Percentiles rank a stretch among this genome's conserved stretches.
phyloP scores from a whole-genome alignment of 2,329 filamentous ascomycete genomes.

The Hymenoscyphus infarciens region DNA sequence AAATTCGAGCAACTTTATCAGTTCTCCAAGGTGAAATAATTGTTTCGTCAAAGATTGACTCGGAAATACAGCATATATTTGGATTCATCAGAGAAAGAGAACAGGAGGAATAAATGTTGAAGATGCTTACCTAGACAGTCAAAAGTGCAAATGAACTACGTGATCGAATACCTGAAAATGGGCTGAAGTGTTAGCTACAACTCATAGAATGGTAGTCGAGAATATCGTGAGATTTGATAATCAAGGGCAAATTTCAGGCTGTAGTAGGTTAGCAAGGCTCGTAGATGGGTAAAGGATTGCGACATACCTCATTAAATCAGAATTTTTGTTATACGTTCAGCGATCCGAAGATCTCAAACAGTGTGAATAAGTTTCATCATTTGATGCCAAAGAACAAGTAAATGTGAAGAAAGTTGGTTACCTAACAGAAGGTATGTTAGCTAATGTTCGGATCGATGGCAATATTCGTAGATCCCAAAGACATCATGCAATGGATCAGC shows the following conservation, averaged over 20 bases:
- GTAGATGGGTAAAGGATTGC: not conserved
- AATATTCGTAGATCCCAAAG: slow-evolving; percentile 18
- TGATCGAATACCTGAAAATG: slow-evolving; percentile 18
- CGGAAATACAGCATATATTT: slow-evolving; percentile 37
- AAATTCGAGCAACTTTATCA: slow-evolving; percentile 24
- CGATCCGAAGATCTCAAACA: slow-evolving; percentile 39
- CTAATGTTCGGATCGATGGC: slow-evolving; percentile 11
- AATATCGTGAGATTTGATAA: slow-evolving; percentile 7
- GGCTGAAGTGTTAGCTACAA: slow-evolving; percentile 24
- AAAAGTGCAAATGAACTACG: not conserved
- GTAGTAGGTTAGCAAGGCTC: slow-evolving; percentile 17
- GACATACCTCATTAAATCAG: slow-evolving; percentile 45
- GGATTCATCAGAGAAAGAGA: slow-evolving; percentile 35
- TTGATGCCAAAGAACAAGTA: slow-evolving; percentile 30
- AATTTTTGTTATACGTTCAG: slow-evolving; percentile 40
- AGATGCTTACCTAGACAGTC: slow-evolving; percentile 17
- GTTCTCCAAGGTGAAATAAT: slow-evolving; percentile 41
- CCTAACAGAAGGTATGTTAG: slow-evolving; percentile 23
- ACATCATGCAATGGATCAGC: slow-evolving; percentile 36
- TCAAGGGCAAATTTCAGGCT: slow-evolving; percentile 36
- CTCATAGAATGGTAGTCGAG: not conserved
- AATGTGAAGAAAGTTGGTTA: slow-evolving; percentile 17
- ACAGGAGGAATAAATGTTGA: not conserved
- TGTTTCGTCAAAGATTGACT: slow-evolving; percentile 36
- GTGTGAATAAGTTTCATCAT: slow-evolving; percentile 44